Percentiles rank a stretch among this genome's conserved stretches.
phyloP scores from a whole-genome alignment of 169 alveolate species.

The Cryptosporidium baileyi region DNA sequence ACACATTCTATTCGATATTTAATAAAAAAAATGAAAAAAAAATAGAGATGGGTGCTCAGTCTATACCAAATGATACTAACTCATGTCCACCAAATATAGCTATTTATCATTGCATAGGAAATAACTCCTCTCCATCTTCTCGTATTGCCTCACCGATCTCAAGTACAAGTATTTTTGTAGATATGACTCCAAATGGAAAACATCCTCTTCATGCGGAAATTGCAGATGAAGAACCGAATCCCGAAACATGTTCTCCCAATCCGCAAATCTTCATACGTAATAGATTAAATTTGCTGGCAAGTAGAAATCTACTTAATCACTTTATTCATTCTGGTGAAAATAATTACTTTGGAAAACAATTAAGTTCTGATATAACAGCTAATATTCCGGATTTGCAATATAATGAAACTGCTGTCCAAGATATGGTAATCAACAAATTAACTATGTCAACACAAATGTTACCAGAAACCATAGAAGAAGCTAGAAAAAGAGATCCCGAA shows the following conservation, averaged over 20 bases:
- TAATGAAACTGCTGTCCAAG: conserved; percentile 68
- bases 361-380: conserved; percentile 36
- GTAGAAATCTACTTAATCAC: conserved; percentile 39
- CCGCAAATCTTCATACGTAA: conserved; percentile 20
- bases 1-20: conserved; percentile 6
- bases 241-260: conserved; percentile 63
- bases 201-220: conserved; percentile 38
- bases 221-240: conserved; percentile 70
- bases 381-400: conserved; percentile 60
- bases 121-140: conserved; percentile 58
- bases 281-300: conserved; percentile 50
- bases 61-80: neutral
- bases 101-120: neutral
- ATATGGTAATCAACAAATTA: conserved; percentile 54
- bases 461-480: conserved; percentile 69
- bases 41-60: conserved; percentile 36
- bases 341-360: conserved; percentile 32
- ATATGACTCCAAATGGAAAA: conserved; percentile 67
- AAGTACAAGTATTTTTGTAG: conserved; percentile 61
- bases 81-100: conserved; percentile 11
- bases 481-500: conserved; percentile 65
- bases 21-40: conserved; percentile 15
- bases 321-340: conserved; percentile 31
- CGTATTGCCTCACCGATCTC: conserved; percentile 45
- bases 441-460: conserved; percentile 59